These are phyloP conservation scores for Pythium chondricola DNA, from an alignment of 352 stramenopile species.

Conservation along the genomic window DNA sequence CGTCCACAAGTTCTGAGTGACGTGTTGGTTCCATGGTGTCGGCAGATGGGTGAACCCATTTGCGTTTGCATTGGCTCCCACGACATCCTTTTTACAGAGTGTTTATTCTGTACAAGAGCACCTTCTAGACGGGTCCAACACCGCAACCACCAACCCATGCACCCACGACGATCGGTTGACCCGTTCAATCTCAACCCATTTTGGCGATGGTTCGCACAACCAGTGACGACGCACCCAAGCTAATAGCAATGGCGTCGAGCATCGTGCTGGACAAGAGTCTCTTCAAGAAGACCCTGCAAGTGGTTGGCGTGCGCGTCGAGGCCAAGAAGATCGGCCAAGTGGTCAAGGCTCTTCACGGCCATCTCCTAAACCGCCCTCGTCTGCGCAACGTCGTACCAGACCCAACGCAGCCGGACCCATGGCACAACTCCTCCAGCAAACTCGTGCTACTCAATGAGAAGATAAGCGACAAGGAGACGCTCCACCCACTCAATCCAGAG, in stretches of 20 bases:
- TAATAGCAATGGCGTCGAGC: conserved; percentile 18
- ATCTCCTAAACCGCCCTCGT: conserved; percentile 64
- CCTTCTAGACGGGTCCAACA: too few relatives aligned
- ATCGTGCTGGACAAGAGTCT: conserved; percentile 56
- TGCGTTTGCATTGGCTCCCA: too few relatives aligned
- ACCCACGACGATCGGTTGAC: too few relatives aligned
- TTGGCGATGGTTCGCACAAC: too few relatives aligned
- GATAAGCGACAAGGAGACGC: conserved; percentile 45
- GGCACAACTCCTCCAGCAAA: conserved; percentile 63
- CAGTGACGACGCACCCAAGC: too few relatives aligned
- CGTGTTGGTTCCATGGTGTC: too few relatives aligned
- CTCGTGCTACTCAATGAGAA: conserved; percentile 65
- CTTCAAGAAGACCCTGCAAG: conserved; percentile 64
- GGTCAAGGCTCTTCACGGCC: conserved; percentile 62
- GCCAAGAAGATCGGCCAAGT: conserved; percentile 76
- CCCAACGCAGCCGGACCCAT: conserved; percentile 49
- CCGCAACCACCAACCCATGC: too few relatives aligned
- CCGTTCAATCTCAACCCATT: too few relatives aligned
- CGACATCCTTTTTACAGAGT: too few relatives aligned
- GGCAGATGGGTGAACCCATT: too few relatives aligned
- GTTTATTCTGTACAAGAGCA: too few relatives aligned
- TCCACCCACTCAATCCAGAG: conserved; percentile 41
- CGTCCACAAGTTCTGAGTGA: too few relatives aligned
- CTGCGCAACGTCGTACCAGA: conserved; percentile 74
- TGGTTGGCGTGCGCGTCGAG: conserved; percentile 69